phyloP scores from a whole-genome alignment of 176 grass and related monocot species.

The Thalia dealbata region DNA sequence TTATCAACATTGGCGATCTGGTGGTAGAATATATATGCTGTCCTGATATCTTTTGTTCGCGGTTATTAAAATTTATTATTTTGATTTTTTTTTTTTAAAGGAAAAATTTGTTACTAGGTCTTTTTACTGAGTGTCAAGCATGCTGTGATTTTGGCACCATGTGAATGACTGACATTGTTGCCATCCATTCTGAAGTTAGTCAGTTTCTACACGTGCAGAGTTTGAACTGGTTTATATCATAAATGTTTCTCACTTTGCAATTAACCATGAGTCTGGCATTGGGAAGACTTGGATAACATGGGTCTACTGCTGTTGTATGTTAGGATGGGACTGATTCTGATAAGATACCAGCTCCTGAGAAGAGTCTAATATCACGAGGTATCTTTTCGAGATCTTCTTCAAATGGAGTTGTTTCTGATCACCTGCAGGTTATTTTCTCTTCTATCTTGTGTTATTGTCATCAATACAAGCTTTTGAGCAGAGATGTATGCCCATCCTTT shows the following conservation, averaged over 20 bases:
- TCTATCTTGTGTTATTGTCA: conserved; percentile 2
- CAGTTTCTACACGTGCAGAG: too few species aligned
- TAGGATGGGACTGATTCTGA: conserved; percentile 77
- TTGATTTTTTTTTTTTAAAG: too few species aligned
- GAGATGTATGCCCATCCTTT: too few species aligned
- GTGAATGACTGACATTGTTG: neutral
- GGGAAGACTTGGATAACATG: too few species aligned
- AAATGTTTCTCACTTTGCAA: neutral
- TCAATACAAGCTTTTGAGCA: neutral
- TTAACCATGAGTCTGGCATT: neutral
- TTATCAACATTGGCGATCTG: too few species aligned
- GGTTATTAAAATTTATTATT: too few species aligned
- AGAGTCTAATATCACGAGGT: conserved; percentile 47
- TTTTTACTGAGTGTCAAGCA: neutral
- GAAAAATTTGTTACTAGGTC: neutral
- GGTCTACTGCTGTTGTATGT: neutral
- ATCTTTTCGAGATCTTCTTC: conserved; percentile 60
- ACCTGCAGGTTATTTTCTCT: conserved; percentile 50
- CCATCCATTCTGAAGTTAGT: neutral
- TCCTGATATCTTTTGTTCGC: too few species aligned
- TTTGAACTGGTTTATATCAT: too few species aligned
- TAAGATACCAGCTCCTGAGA: conserved; percentile 56
- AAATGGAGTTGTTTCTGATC: conserved; percentile 76
- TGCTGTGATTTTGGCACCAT: neutral
- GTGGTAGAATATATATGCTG: too few species aligned